Evolutionary conservation across 805 yeast genomes (phyloP), one percentile per base, ranked within the genome.

Genomic region (Danielozyma ontarioensis): DNA sequence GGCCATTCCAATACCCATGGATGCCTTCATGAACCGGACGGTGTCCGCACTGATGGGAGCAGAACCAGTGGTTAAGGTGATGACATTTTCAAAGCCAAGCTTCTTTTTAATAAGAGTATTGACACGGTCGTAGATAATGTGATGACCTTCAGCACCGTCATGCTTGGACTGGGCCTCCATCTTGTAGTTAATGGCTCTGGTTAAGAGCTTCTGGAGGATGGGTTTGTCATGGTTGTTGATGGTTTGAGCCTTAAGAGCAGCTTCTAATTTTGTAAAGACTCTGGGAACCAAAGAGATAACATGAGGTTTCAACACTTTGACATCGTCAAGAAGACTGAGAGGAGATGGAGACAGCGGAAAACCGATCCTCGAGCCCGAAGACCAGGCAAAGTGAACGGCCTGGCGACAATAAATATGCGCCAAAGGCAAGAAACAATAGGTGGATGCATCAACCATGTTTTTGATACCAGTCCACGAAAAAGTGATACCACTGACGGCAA

Each of bases 1-100:
- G 10, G 58, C 40, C 39, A 74, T 70, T 62, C 73, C 76, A 36
- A 74, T 54, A 40, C 73, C 75, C 33, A 83, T 66, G 1, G 78
- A 67, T n/a, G 78, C 78, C 47, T 77, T 72, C 46, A 83, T 55
- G 51, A 80, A 82, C 37, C 62, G 59, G 27, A 80, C 64, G 1
- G 87, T 78, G 27, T 72, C 78, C 13, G 72, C 68, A 21, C 83
- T 65, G 41, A 83, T 67, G 17, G 93, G 90, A 3, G 90, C 88
- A 21, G 85, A 78, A 17, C 90, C 72, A 14, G 64, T 57, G 30
- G 55, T 48, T 16, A 54, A 40, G 23, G 33, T 42, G 17, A 23
- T 21, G 37, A 63, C 39, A 31, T 55, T 55, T 28, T 60, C 62
- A 23, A 63, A 53, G 3, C 72, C 72, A 35, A 56, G 39, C 36